Evolutionary conservation across 164 flowering plant species (phyloP), one percentile per base, ranked within the genome.

Genomic region (Tetracentron sinense): DNA sequence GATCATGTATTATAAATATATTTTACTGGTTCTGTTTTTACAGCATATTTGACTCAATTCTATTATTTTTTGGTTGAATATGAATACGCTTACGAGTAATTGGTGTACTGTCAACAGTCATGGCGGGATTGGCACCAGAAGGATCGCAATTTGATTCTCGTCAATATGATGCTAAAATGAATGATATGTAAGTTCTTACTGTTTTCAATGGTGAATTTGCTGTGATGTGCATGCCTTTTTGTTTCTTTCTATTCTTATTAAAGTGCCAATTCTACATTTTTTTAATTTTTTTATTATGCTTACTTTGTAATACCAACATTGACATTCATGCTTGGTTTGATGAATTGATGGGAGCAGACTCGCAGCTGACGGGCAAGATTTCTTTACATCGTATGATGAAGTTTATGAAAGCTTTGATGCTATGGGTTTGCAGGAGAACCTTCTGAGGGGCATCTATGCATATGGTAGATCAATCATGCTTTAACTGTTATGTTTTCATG

Each of bases 361-460:
- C 28, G 21, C 71, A 35, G 42, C 70, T 60, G 86, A 82, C 23
- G 89, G 82, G 30, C 73, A 82, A 53, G 90, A 88, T 22, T 86
- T 83, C 73, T 85, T 88, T 71, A 83, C 88, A 21, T 74, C 84
- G 8, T 86, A 86, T 66, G 92, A 88, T 69, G 90, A 88, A 64
- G 88, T 82, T 62, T 74, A 55, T 82, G 90, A 85, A 0, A 85
- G 75, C 68, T 88, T 88, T 75, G 96, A 88, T 75, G 52, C 82
- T 0, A 88, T 88, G 94, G 84, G 82, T 2, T 54, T 85, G 56
- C 77, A 75, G 49, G 90, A 83, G 66, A 85, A 88, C 66, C 92
- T 86, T 61, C 74, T 86, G 63, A 86, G 95, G 74, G 95, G 95
- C 49, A 86, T 88, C 27, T 88, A 86, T 79, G 96, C 92, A 17